These are phyloP conservation scores for Limnomonas spitsbergensis DNA, from an alignment of 139 green algal species.

Conservation along the genomic window DNA sequence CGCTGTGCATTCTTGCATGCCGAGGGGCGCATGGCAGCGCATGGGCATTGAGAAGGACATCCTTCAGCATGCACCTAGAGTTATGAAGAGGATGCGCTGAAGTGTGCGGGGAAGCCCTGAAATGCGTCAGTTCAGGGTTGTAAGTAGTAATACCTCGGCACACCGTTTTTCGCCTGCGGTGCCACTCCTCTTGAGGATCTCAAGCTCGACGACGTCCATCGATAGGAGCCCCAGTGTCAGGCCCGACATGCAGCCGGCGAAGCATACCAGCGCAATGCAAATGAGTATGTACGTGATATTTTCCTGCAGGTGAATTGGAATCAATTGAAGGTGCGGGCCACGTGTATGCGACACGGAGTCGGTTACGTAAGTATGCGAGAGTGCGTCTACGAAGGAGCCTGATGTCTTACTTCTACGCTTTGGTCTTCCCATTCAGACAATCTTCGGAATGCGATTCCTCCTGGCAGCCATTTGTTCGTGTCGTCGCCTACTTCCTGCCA, in stretches of 20 bases:
- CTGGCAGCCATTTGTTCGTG: too few relatives aligned
- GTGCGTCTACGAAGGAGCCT: neutral
- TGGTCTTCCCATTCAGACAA: neutral
- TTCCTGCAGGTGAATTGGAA: conserved; percentile 2
- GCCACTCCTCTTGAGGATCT: neutral
- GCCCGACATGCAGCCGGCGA: conserved; percentile 66
- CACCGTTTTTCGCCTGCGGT: neutral
- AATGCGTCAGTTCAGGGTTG: too few relatives aligned
- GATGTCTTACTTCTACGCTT: neutral
- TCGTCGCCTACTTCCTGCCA: too few relatives aligned
- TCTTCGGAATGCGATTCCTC: too few relatives aligned
- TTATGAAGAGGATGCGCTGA: too few relatives aligned
- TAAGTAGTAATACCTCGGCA: conserved; percentile 1
- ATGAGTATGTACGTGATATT: conserved; percentile 29
- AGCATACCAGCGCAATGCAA: conserved; percentile 32
- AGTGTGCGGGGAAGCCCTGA: too few relatives aligned
- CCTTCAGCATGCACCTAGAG: too few relatives aligned
- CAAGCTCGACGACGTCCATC: neutral
- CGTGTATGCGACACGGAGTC: neutral
- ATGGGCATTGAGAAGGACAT: too few relatives aligned
- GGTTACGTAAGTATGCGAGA: neutral
- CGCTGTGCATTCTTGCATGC: too few relatives aligned
- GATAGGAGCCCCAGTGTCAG: conserved; percentile 53
- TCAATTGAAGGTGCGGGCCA: neutral
- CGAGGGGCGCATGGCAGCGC: too few relatives aligned